phyloP scores from a whole-genome alignment of 1,284 basidiomycete genomes.

The Cryptococcus sp. region DNA sequence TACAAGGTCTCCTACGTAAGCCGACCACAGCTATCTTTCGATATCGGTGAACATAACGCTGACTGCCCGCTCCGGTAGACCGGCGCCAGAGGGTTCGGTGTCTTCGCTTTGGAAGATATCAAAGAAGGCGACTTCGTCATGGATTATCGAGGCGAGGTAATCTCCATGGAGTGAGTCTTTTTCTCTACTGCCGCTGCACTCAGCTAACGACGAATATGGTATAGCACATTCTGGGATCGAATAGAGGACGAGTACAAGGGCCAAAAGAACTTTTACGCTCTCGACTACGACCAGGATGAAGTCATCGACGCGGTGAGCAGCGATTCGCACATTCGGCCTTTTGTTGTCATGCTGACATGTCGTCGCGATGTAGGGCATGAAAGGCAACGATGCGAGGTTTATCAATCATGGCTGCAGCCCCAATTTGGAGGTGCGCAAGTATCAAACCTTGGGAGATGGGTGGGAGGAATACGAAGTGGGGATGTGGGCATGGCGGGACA shows the following conservation, averaged over 20 bases:
- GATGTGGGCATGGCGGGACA: constrained; percentile 54
- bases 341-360: not conserved
- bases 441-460: constrained; percentile 47
- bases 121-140: constrained; percentile 55
- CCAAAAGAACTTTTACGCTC: constrained; percentile 53
- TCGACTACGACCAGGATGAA: constrained; percentile 56
- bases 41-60: not conserved
- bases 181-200: not conserved
- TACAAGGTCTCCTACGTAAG: constrained; percentile 49
- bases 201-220: not conserved
- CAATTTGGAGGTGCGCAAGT: constrained; percentile 54
- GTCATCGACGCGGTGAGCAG: constrained; percentile 55
- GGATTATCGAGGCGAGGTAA: constrained; percentile 57
- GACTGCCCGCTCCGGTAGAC: constrained; percentile 35
- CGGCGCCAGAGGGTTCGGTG: constrained; percentile 55
- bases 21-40: not conserved
- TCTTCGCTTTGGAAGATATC: constrained; percentile 53
- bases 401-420: constrained; percentile 56
- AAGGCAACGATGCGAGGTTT: constrained; percentile 56
- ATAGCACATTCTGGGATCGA: constrained; percentile 46
- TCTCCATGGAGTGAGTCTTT: constrained; percentile 34
- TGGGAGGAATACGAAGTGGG: constrained; percentile 56
- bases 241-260: constrained; percentile 46
- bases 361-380: constrained; percentile 41
- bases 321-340: not conserved